phyloP scores from a whole-genome alignment of 352 stramenopile genomes.

The Globisporangium perplexum region DNA sequence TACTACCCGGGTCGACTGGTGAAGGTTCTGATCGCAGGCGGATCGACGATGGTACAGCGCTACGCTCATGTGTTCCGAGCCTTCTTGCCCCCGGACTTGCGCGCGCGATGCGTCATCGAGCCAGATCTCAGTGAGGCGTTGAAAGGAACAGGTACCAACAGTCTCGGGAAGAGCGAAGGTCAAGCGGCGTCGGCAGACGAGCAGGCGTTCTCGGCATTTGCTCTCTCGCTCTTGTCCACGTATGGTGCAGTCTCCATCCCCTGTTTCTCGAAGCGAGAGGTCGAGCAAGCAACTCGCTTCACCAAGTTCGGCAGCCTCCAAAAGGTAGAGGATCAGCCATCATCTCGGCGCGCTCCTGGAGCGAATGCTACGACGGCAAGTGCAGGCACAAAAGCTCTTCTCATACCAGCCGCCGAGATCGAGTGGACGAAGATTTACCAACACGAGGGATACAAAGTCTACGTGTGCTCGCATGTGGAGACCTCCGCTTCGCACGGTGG shows the following conservation, averaged over 20 bases:
- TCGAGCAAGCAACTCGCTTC: slow-evolving; percentile 25
- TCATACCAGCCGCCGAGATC: slow-evolving; percentile 9
- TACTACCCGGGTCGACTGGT: slow-evolving; percentile 24
- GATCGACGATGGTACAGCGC: slow-evolving; percentile 6
- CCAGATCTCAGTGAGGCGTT: not conserved
- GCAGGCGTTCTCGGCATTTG: slow-evolving; percentile 20
- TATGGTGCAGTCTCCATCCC: slow-evolving; percentile 24
- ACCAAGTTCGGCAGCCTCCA: slow-evolving; percentile 20
- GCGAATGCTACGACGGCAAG: not conserved
- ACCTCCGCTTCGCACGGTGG: not conserved
- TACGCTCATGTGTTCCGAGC: slow-evolving; percentile 12
- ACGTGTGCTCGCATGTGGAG: slow-evolving; percentile 2
- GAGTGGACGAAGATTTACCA: slow-evolving; percentile 13
- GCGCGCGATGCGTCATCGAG: slow-evolving; percentile 3
- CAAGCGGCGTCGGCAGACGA: slow-evolving; percentile 15
- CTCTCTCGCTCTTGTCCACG: slow-evolving; percentile 19
- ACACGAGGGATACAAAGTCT: slow-evolving; percentile 5
- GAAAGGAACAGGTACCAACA: not conserved
- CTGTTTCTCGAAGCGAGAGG: slow-evolving; percentile 24
- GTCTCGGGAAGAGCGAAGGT: not conserved
- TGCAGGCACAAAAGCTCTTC: slow-evolving; percentile 11
- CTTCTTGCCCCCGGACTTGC: slow-evolving; percentile 13
- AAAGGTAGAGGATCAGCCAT: not conserved
- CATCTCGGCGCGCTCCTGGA: not conserved
- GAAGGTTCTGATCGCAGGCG: slow-evolving; percentile 14